Conservation (phyloP, 2,329 filamentous ascomycete species). For the Sarocladium brachiariae region DNA sequence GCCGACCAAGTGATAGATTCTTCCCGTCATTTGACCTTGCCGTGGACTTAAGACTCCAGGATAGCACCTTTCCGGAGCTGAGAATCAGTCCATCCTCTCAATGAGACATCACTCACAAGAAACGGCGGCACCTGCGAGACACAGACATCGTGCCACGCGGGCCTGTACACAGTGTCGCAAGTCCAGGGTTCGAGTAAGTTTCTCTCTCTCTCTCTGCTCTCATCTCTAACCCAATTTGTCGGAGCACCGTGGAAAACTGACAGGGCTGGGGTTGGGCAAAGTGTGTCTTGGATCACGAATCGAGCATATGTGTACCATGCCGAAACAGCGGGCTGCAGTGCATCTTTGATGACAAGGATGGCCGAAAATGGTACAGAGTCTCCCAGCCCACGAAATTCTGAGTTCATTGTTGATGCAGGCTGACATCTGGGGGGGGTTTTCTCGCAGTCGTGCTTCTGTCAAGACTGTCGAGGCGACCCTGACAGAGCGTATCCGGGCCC, state of each 20-base stretch:
- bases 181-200: slow-evolving; percentile 9
- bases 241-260: too few species aligned
- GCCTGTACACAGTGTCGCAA: slow-evolving; percentile 11
- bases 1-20: too few species aligned
- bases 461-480: slow-evolving; percentile 10
- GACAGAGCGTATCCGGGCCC: slow-evolving; percentile 5
- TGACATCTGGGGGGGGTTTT: background rate
- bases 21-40: background rate
- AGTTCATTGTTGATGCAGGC: background rate
- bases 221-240: too few species aligned
- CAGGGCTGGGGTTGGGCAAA: background rate
- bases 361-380: slow-evolving; percentile 8
- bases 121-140: slow-evolving; percentile 6
- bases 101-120: background rate
- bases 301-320: slow-evolving; percentile 9
- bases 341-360: slow-evolving; percentile 12
- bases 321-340: slow-evolving; percentile 9
- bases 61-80: background rate
- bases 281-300: slow-evolving; percentile 8
- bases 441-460: slow-evolving; percentile 11
- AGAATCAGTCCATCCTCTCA: background rate
- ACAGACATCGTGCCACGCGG: slow-evolving; percentile 10
- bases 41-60: background rate
- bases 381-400: background rate
- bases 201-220: background rate